Percentiles rank a stretch among this genome's conserved stretches.
Conservation (phyloP, 352 stramenopile genomes). For the Blastocystis sp. region DNA sequence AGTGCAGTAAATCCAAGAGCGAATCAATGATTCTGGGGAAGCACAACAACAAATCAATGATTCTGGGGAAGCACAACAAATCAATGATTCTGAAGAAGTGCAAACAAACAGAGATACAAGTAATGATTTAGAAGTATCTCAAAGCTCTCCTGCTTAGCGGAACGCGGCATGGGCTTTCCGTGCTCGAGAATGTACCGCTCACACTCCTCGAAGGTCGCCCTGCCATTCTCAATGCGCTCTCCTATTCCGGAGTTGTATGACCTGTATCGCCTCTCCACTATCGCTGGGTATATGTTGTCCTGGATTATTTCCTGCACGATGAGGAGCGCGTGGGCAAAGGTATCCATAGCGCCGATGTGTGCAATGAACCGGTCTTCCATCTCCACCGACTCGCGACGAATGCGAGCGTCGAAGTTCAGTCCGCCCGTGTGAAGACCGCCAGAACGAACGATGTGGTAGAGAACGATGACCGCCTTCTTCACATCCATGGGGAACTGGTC, state of each 20-base stretch:
- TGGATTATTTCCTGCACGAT: constrained; percentile 81
- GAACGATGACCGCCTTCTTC: constrained; percentile 82
- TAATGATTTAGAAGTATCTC: constrained; percentile 81
- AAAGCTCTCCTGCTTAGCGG: constrained; percentile 82
- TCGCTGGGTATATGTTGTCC: constrained; percentile 78
- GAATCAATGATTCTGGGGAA: too few species aligned
- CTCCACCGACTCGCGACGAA: constrained; percentile 83
- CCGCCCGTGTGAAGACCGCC: constrained; percentile 81
- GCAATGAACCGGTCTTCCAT: constrained; percentile 84
- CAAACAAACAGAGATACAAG: constrained; percentile 33
- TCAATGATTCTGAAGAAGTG: not conserved
- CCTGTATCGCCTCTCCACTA: constrained; percentile 81
- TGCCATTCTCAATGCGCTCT: constrained; percentile 79
- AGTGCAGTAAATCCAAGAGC: too few species aligned
- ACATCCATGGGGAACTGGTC: constrained; percentile 85
- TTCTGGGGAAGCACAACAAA: not conserved
- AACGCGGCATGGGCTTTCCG: constrained; percentile 80
- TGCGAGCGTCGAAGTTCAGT: constrained; percentile 86
- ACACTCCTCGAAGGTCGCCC: constrained; percentile 81
- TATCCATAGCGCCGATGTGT: constrained; percentile 85
- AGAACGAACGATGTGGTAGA: constrained; percentile 82
- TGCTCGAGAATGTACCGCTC: constrained; percentile 77
- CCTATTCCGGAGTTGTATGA: constrained; percentile 81
- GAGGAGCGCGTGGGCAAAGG: constrained; percentile 81
- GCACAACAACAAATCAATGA: not conserved